These are phyloP conservation scores for Blastobotrys ciferrii DNA, from an alignment of 1,139 yeast species.

Conservation along the genomic window DNA sequence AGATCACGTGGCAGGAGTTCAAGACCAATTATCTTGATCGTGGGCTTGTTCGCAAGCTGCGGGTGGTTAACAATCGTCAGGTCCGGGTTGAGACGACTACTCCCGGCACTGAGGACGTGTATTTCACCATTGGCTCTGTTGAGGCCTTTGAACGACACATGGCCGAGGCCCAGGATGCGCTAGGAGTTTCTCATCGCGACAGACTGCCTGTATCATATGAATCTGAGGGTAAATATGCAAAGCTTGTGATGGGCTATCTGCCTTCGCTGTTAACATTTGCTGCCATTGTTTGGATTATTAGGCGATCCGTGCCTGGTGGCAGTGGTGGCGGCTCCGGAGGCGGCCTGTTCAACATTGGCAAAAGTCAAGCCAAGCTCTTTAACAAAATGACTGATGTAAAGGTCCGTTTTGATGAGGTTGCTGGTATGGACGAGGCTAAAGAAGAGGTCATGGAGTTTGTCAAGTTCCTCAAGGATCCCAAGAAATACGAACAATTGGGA, in stretches of 20 bases:
- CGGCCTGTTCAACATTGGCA: constrained; percentile 61
- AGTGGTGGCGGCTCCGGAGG: constrained; percentile 52
- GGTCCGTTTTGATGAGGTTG: constrained; percentile 87
- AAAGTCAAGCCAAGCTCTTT: constrained; percentile 85
- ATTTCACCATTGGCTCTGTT: constrained; percentile 85
- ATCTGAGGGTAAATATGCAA: constrained; percentile 60
- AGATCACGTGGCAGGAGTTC: constrained; percentile 87
- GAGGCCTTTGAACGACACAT: constrained; percentile 87
- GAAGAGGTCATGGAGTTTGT: constrained; percentile 98
- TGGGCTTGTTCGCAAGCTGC: constrained; percentile 74
- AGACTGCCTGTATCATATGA: constrained; percentile 83
- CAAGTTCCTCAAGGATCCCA: constrained; percentile 83
- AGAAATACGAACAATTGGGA: constrained; percentile 84
- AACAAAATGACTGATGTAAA: constrained; percentile 90
- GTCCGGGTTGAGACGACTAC: constrained; percentile 49
- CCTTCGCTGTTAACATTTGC: constrained; percentile 75
- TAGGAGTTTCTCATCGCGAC: constrained; percentile 58
- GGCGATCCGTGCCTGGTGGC: constrained; percentile 44
- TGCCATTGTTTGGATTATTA: constrained; percentile 65
- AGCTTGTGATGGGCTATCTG: constrained; percentile 68
- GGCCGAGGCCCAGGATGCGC: constrained; percentile 68
- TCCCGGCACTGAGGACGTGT: constrained; percentile 36
- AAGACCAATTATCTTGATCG: constrained; percentile 76
- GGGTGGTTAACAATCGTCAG: constrained; percentile 71
- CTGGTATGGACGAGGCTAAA: constrained; percentile 97